Percentiles rank a stretch among this genome's conserved stretches.
Evolutionary conservation across 75 land plant genomes (phyloP).

Genomic region (Isoetes taiwanensis): DNA sequence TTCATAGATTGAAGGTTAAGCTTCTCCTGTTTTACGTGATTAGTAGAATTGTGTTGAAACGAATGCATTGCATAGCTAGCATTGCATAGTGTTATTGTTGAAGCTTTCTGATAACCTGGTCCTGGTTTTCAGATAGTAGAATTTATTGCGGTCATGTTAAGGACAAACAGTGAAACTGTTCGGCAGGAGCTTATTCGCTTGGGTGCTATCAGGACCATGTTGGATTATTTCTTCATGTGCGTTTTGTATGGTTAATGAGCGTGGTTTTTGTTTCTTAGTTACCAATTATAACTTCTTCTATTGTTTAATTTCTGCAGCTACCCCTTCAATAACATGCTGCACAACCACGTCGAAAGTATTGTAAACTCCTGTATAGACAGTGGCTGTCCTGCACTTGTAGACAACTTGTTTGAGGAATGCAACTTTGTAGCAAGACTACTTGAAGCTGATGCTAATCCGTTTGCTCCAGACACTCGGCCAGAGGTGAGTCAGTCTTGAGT

Average conservation of each 20-base stretch:
- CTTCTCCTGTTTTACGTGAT: not conserved
- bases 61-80: not conserved
- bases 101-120: not conserved
- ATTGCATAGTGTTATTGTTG: too few relatives aligned
- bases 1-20: conserved; percentile 81
- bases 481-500: conserved; percentile 30
- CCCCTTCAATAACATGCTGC: conserved; percentile 86
- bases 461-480: conserved; percentile 23
- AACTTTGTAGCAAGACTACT: conserved; percentile 57
- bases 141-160: conserved; percentile 70
- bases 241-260: conserved; percentile 1
- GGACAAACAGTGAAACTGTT: conserved; percentile 69
- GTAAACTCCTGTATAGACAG: conserved; percentile 73
- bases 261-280: not conserved
- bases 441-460: conserved; percentile 65
- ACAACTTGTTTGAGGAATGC: conserved; percentile 75
- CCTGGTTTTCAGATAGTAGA: conserved; percentile 67
- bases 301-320: conserved; percentile 37
- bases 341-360: conserved; percentile 79
- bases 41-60: not conserved
- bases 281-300: not conserved
- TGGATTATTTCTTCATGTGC: conserved; percentile 88
- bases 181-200: conserved; percentile 60
- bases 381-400: conserved; percentile 34
- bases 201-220: conserved; percentile 43